Percentiles rank a stretch among this genome's conserved stretches.
Conservation (phyloP, 2,329 filamentous ascomycete genomes). For the Fusarium longipes region DNA sequence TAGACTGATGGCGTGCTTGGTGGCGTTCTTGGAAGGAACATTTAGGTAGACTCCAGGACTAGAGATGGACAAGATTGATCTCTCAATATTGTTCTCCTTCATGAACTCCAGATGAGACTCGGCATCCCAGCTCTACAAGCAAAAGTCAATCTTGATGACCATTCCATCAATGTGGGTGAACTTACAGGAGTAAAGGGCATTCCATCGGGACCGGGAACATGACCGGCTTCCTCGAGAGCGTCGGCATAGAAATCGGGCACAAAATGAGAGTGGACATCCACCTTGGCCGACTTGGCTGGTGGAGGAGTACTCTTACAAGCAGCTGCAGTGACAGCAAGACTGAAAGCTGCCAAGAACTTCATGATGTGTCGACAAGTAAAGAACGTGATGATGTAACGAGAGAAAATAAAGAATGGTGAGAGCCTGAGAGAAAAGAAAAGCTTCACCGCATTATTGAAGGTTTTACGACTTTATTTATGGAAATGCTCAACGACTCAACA, state of each 20-base stretch:
- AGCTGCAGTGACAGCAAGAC: not conserved
- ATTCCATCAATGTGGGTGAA: rapidly evolving
- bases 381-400: not conserved
- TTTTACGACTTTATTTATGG: not conserved
- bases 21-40: slow-evolving; percentile 1
- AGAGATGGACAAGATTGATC: slow-evolving; percentile 10
- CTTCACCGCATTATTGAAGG: not conserved
- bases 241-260: slow-evolving; percentile 14
- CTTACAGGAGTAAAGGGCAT: slow-evolving; percentile 12
- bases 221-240: slow-evolving; percentile 3
- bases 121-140: not conserved
- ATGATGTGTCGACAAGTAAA: not conserved
- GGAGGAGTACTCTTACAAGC: slow-evolving; percentile 3
- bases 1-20: not conserved
- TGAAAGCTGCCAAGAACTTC: not conserved
- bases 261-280: slow-evolving; percentile 16
- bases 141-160: rapidly evolving
- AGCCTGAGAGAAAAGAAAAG: not conserved
- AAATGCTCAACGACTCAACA: not conserved
- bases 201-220: slow-evolving; percentile 6
- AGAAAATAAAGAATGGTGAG: too few species aligned
- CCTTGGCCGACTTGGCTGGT: slow-evolving; percentile 6
- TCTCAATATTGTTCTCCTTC: slow-evolving; percentile 17
- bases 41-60: slow-evolving; percentile 20
- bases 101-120: slow-evolving; percentile 19